These are phyloP conservation scores for Paramecium sonneborni DNA, from an alignment of 73 alveolate species.

Conservation along the genomic window DNA sequence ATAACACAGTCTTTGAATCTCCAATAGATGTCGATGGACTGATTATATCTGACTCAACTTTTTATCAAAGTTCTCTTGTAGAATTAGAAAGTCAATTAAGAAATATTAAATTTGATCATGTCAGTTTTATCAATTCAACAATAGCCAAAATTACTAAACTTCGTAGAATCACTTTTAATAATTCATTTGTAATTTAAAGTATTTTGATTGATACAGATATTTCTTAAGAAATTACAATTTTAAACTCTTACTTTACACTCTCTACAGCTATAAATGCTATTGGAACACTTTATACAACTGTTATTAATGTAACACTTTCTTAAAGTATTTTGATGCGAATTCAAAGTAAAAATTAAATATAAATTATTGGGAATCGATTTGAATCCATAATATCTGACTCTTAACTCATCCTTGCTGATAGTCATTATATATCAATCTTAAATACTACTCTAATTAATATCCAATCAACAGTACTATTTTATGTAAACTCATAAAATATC, in stretches of 20 bases:
- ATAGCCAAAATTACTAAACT: not conserved
- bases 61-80: not conserved
- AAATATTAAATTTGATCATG: not conserved
- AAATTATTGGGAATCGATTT: not conserved
- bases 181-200: not conserved
- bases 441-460: not conserved
- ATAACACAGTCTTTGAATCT: not conserved
- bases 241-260: not conserved
- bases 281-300: not conserved
- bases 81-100: not conserved
- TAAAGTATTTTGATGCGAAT: not conserved
- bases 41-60: not conserved
- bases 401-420: not conserved
- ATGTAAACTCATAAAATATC: not conserved
- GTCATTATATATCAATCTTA: not conserved
- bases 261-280: not conserved
- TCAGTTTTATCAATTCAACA: not conserved
- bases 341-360: not conserved
- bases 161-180: not conserved
- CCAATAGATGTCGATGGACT: not conserved
- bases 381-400: not conserved
- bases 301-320: not conserved
- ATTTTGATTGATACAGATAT: conserved; percentile 11
- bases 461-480: not conserved
- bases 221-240: not conserved